These are phyloP conservation scores for Centaurea solstitialis DNA, from an alignment of 129 eudicot species.

Conservation along the genomic window DNA sequence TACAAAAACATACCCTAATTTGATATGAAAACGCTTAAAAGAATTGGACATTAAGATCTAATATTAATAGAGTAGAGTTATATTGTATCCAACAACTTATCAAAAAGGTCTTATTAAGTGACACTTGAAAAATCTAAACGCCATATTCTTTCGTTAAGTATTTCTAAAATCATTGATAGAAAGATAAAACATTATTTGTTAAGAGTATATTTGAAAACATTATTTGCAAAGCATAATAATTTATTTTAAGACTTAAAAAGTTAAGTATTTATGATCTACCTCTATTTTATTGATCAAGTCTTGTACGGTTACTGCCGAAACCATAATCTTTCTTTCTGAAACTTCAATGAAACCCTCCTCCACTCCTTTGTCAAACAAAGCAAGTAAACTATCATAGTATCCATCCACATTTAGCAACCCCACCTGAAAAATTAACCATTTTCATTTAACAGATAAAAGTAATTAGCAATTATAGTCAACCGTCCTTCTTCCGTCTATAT, in stretches of 20 bases:
- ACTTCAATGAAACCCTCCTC: slow-evolving; percentile 72
- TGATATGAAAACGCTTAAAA: not conserved
- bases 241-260: not conserved
- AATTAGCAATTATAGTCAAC: not conserved
- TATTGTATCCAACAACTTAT: not conserved
- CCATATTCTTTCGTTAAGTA: not conserved
- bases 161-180: not conserved
- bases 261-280: slow-evolving; percentile 35
- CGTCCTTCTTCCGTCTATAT: not conserved
- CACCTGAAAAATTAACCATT: slow-evolving; percentile 40
- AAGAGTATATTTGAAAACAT: not conserved
- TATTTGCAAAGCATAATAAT: not conserved
- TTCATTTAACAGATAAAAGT: not conserved
- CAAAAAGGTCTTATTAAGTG: not conserved
- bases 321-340: slow-evolving; percentile 60
- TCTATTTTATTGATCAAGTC: slow-evolving; percentile 64
- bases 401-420: slow-evolving; percentile 81
- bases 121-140: not conserved
- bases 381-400: slow-evolving; percentile 59
- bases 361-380: slow-evolving; percentile 81
- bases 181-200: not conserved
- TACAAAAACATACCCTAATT: not conserved
- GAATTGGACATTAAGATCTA: not conserved
- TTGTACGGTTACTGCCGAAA: slow-evolving; percentile 49
- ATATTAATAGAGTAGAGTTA: not conserved